Conservation (phyloP, 2,329 filamentous ascomycete species). For the Scedosporium apiospermum region DNA sequence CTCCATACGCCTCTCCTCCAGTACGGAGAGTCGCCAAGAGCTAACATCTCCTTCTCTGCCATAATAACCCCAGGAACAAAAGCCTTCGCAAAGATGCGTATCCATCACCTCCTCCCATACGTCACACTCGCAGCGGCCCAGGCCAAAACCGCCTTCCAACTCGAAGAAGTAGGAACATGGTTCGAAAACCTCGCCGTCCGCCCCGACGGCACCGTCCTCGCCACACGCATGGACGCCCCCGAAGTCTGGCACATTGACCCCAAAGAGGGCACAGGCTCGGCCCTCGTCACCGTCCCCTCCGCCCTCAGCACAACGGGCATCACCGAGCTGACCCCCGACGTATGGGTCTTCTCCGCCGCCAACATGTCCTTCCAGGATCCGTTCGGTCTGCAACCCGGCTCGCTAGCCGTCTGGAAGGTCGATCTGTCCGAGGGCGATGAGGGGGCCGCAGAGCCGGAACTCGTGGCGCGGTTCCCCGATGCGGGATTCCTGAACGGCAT, state of each 20-base stretch:
- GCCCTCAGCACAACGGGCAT: conserved; percentile 8
- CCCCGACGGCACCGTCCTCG: conserved; percentile 4
- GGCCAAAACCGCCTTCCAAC: conserved; percentile 2
- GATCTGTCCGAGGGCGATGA: not conserved
- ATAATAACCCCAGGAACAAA: no score
- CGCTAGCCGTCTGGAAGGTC: conserved; percentile 4
- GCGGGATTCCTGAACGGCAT: conserved; percentile 6
- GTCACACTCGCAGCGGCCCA: not conserved
- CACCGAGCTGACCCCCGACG: conserved; percentile 4
- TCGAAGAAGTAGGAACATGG: conserved; percentile 3
- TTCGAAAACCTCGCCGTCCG: conserved; percentile 8
- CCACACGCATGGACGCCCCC: conserved; percentile 7
- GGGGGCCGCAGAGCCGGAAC: not conserved
- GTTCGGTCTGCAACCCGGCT: not conserved
- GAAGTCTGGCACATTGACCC: conserved; percentile 9
- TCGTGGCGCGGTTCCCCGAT: conserved; percentile 3
- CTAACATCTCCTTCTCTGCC: no score
- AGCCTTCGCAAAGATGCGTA: not conserved
- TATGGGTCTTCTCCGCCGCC: conserved; percentile 5
- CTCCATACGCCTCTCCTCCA: no score
- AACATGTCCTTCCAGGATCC: conserved; percentile 5
- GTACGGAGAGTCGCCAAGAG: no score
- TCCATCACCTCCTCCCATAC: not conserved
- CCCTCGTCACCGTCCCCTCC: not conserved
- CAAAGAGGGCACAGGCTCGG: not conserved